Evolutionary conservation across 345 rosid genomes (phyloP).

Genomic region (Toxicodendron radicans): DNA sequence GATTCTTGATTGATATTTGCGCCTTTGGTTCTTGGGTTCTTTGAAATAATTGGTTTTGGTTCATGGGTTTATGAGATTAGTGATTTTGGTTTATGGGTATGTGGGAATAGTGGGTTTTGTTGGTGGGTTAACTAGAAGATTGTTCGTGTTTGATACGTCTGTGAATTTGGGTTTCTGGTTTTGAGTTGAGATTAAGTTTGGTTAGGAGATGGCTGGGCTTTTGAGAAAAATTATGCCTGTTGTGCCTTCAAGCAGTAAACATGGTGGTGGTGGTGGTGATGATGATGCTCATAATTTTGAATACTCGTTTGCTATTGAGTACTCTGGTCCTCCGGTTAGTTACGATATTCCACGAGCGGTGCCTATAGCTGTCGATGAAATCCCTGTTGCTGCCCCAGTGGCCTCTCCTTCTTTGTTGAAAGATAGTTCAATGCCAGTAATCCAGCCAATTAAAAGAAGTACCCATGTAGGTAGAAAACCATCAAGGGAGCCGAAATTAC

Average conservation of each 20-base stretch:
- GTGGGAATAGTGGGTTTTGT: not conserved
- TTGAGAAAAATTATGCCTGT: constrained; percentile 55
- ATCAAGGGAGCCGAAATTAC: constrained; percentile 23
- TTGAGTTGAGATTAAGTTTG: constrained; percentile 1
- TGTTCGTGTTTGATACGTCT: not conserved
- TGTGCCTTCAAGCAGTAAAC: constrained; percentile 33
- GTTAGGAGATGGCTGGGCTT: constrained; percentile 42
- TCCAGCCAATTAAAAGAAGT: constrained; percentile 50
- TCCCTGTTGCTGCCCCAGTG: constrained; percentile 61
- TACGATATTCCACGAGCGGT: constrained; percentile 55
- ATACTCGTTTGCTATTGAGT: constrained; percentile 75
- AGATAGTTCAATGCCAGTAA: constrained; percentile 50
- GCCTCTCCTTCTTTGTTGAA: constrained; percentile 32
- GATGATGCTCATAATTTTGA: constrained; percentile 47
- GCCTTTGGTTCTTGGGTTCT: not conserved
- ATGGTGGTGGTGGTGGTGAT: constrained; percentile 11
- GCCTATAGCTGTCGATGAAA: constrained; percentile 57
- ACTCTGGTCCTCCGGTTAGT: constrained; percentile 62
- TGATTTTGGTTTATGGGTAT: constrained; percentile 17
- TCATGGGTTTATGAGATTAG: constrained; percentile 3
- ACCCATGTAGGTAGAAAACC: constrained; percentile 24
- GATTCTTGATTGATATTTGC: constrained; percentile 12
- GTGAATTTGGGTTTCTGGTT: not conserved
- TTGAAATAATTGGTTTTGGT: constrained; percentile 10
- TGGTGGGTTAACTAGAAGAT: constrained; percentile 11